These are phyloP conservation scores for Panaeolus cyanescens DNA, from an alignment of 768 basidiomycete genomes.

Conservation along the genomic window DNA sequence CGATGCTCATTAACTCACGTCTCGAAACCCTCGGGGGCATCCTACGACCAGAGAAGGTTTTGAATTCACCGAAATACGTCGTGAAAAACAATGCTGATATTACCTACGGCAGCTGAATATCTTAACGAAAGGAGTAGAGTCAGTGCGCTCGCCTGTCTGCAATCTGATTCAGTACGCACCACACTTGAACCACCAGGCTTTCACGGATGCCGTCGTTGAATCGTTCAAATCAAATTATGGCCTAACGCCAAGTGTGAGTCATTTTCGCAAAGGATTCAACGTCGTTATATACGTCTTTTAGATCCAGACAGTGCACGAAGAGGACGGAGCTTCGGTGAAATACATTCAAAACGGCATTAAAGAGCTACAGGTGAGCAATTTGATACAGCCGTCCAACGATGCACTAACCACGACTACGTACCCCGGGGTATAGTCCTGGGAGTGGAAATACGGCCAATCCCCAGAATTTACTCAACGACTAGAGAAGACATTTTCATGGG, in stretches of 20 bases:
- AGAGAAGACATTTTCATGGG: constrained; percentile 49
- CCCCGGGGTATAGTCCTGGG: constrained; percentile 69
- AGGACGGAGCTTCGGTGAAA: constrained; percentile 42
- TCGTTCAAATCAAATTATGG: constrained; percentile 69
- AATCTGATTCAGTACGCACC: constrained; percentile 66
- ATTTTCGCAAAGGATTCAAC: background rate
- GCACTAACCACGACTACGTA: background rate
- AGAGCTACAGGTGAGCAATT: constrained; percentile 64
- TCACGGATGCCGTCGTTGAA: constrained; percentile 65
- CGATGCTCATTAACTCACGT: constrained; percentile 91
- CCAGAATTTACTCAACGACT: constrained; percentile 84
- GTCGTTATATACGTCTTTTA: constrained; percentile 17
- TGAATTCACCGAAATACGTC: background rate
- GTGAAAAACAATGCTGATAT: background rate
- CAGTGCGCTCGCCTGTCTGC: constrained; percentile 90
- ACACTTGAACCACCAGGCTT: constrained; percentile 63
- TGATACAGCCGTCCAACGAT: background rate
- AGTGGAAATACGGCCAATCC: constrained; percentile 92
- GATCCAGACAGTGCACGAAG: constrained; percentile 46
- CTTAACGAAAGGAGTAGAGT: constrained; percentile 83
- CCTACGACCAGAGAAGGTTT: constrained; percentile 63
- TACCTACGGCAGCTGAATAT: constrained; percentile 61
- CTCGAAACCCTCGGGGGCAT: constrained; percentile 73
- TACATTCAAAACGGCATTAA: constrained; percentile 70
- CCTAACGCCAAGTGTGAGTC: constrained; percentile 30